Evolutionary conservation across 1,284 basidiomycete species (phyloP).

Genomic region (Stygiomarasmius scandens): DNA sequence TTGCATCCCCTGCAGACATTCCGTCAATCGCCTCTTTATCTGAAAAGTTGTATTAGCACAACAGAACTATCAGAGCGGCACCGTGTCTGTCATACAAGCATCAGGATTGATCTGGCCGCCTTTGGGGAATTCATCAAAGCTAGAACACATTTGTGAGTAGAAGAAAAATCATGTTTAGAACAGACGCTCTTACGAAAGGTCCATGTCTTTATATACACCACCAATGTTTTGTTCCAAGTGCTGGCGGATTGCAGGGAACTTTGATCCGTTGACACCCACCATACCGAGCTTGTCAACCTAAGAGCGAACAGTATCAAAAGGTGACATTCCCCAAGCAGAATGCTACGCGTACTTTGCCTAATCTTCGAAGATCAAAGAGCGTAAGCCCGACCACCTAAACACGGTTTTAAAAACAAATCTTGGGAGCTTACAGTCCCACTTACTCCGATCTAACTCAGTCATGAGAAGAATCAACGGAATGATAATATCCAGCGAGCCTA

Average conservation of each 20-base stretch:
- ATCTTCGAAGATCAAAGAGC: conserved; percentile 85
- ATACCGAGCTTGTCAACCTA: conserved; percentile 76
- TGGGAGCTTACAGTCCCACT: conserved; percentile 28
- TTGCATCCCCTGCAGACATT: conserved; percentile 80
- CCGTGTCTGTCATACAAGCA: conserved; percentile 68
- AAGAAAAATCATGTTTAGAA: background rate
- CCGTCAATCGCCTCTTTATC: conserved; percentile 87
- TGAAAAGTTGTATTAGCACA: conserved; percentile 29
- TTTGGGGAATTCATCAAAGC: conserved; percentile 82
- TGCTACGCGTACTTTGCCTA: conserved; percentile 67
- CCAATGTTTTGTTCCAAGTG: conserved; percentile 87
- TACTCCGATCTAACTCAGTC: conserved; percentile 62
- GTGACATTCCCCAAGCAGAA: conserved; percentile 2
- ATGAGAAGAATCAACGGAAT: background rate
- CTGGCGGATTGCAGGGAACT: conserved; percentile 82
- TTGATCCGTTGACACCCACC: conserved; percentile 83
- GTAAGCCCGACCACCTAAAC: conserved; percentile 85
- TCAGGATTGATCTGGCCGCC: conserved; percentile 71
- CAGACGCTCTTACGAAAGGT: conserved; percentile 60
- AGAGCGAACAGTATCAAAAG: conserved; percentile 5
- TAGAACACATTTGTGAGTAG: conserved; percentile 26
- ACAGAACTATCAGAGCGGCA: conserved; percentile 2
- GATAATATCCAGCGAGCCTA: conserved; percentile 30
- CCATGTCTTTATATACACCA: conserved; percentile 84
- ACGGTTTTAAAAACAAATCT: background rate